Conservation (phyloP, 768 basidiomycete genomes). For the Daedaleopsis sinensis region DNA sequence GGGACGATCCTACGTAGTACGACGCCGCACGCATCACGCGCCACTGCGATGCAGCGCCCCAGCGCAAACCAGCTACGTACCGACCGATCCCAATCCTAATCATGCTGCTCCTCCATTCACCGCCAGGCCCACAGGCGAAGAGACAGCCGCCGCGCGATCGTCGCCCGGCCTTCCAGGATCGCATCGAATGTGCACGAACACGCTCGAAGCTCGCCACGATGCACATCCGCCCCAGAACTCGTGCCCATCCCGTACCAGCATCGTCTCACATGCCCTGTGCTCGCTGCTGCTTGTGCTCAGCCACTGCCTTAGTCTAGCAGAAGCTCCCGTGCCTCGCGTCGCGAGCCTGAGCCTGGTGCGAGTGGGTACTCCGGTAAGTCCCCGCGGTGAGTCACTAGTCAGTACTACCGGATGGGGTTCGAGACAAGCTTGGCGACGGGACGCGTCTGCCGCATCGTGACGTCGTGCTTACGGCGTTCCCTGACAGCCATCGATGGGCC, state of each 20-base stretch:
- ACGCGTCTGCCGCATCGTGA: not conserved
- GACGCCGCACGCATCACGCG: too few species aligned
- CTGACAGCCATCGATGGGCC: constrained; percentile 1
- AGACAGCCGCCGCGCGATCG: constrained; percentile 5
- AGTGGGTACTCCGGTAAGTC: not conserved
- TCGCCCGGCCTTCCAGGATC: constrained; percentile 1
- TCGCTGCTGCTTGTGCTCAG: not conserved
- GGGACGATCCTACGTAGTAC: too few species aligned
- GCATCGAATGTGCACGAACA: constrained; percentile 9
- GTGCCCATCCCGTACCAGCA: not conserved
- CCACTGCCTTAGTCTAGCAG: not conserved
- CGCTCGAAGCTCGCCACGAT: constrained; percentile 7
- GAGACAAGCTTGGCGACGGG: not conserved
- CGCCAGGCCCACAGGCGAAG: not conserved
- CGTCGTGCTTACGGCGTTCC: constrained; percentile 10
- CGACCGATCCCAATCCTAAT: not conserved
- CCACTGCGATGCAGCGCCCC: too few species aligned
- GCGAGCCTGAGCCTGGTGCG: too few species aligned
- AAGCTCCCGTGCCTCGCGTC: too few species aligned
- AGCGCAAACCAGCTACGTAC: not conserved
- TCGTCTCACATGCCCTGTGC: constrained; percentile 13
- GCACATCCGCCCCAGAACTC: not conserved
- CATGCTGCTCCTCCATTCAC: not conserved
- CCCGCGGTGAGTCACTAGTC: not conserved
- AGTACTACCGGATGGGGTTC: too few species aligned